Evolutionary conservation across 805 yeast species (phyloP), one percentile per base, ranked within the genome.

Genomic region (Middelhovenomyces tepae): DNA sequence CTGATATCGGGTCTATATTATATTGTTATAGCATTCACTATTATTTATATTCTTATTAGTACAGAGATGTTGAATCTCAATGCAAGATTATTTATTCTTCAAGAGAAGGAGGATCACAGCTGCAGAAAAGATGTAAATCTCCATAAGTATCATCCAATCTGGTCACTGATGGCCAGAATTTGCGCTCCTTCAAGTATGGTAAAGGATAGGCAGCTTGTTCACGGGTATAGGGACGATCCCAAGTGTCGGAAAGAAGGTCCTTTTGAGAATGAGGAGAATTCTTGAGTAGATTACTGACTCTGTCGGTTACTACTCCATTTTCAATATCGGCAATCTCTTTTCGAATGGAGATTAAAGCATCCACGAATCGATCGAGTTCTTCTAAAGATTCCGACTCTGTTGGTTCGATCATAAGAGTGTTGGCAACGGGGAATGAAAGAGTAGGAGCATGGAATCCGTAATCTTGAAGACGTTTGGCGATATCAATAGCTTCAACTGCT

Each of bases 381-480:
- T 69, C 82, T 50, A 79, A 61, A 52, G 85, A 75, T 62, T 91
- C 98, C 13, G 91, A 78, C 62, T 91, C 98, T 3, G 98, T 91
- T 39, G 98, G 98, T 64, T 91, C 98, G 43, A 91, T 75, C 98
- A 91, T 91, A 48, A 91, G 69, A 2, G 98, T 91, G 42, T 94
- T 94, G 4, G 96, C 89, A 32, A 91, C 94, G 7, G 98, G 98
- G 83, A 91, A 91, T 2, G 97, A 91, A 83, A 91, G 78, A 16
- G 98, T 91, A 42, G 98, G 98, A 1, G 95, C 95, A 60, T 91
- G 98, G 75, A 91, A 91, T 1, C 97, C 95, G 56, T 89, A 91
- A 62, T 91, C 98, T 62, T 91, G 97, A 40, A 91, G 69, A 59
- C 98, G 75, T 66, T 91, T 91, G 37, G 98, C 97, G 39, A 91